These are phyloP conservation scores for Groenewaldozyma auringiensis DNA, from an alignment of 1,139 yeast genomes.

Conservation along the genomic window DNA sequence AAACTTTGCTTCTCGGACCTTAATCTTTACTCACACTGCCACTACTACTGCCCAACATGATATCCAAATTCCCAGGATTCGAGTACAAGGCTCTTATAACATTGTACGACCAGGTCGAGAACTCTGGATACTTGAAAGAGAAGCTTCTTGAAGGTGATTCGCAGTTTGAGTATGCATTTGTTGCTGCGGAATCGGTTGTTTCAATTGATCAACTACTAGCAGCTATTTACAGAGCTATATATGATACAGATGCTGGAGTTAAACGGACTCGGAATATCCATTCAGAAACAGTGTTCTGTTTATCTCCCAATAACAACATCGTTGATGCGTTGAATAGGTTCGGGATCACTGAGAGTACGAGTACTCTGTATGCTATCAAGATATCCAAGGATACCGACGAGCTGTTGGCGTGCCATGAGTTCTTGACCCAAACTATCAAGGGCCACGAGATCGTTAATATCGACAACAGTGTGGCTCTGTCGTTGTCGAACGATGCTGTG, in stretches of 20 bases:
- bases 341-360: slow-evolving; percentile 38
- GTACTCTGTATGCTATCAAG: slow-evolving; percentile 33
- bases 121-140: slow-evolving; percentile 32
- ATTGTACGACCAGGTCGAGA: slow-evolving; percentile 39
- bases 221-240: slow-evolving; percentile 43
- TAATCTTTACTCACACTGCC: too few relatives aligned
- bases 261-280: slow-evolving; percentile 44
- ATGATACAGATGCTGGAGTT: slow-evolving; percentile 36
- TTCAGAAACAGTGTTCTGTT: slow-evolving; percentile 45
- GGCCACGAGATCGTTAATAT: slow-evolving; percentile 26
- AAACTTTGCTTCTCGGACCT: too few relatives aligned
- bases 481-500: slow-evolving; percentile 28
- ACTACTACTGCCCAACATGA: too few relatives aligned
- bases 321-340: slow-evolving; percentile 42
- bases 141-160: slow-evolving; percentile 32
- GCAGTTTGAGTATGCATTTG: slow-evolving; percentile 41
- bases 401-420: slow-evolving; percentile 5
- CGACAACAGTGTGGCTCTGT: slow-evolving; percentile 28
- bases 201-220: slow-evolving; percentile 44
- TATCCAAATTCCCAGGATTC: slow-evolving; percentile 18
- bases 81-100: slow-evolving; percentile 33
- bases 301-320: slow-evolving; percentile 46
- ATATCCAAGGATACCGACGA: slow-evolving; percentile 19
- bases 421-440: slow-evolving; percentile 11
- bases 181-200: slow-evolving; percentile 38